Base-by-base conservation (phyloP, 1,284 basidiomycete genomes). In the Puccinia polysora region DNA sequence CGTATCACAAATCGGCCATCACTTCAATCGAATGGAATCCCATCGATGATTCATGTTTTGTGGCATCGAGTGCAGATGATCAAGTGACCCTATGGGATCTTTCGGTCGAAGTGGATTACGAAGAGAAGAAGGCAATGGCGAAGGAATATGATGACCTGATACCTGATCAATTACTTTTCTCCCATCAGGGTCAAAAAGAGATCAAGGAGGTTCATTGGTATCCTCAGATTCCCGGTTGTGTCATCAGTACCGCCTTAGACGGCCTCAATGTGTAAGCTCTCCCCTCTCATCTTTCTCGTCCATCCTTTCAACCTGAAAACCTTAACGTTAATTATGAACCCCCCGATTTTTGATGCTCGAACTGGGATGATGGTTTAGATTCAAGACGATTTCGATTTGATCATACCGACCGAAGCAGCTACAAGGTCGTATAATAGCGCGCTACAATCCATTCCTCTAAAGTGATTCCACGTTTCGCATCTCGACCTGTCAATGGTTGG, bases 121-220 rank as follows among this genome's bases (percentile, higher is more conserved):
- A 98, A 72, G 91, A 94, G 80, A 82, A 84, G 64, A 74, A 77
- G 55, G 60, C 74, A 4, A 83, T 84, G 83, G 82, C 85, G 63
- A 36, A 53, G 45, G 18, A 30, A 14, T 49, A 64, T 38, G 73
- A 76, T 50, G 69, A 75, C 45, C 65, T 74, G 6, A 87, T 96
- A 1, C 96, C 96, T 1, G 86, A 91, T 4, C 96, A 98, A 79
- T 82, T 99, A 38, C 83, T 99, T 52, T 99, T 98, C 81, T 88
- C 93, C 65, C 96, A 99, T 80, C 94, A 97, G 79, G 95, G 95
- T 15, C 91, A 97, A 80, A 89, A 87, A 78, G 92, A 98, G 76
- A 85, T 97, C 79, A 99, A 99, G 82, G 96, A 99, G 82, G 82
- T 97, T 25, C 94, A 97, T 79, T 99, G 95, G 95, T 92, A 97